Base-by-base conservation (phyloP, 805 yeast genomes). In the Pichia kluyveri region DNA sequence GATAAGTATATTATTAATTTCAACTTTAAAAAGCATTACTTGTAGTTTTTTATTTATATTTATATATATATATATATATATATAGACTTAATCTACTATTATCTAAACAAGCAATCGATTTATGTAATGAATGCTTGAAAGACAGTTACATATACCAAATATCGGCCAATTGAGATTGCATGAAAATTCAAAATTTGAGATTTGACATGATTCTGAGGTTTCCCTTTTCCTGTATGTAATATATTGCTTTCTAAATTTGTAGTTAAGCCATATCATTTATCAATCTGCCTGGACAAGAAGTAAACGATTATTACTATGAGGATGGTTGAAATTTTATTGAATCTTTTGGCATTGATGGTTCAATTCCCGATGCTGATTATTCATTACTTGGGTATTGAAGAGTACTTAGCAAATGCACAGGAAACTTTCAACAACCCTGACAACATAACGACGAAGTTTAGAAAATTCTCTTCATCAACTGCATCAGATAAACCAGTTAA, bases 1-100 rank as follows among this genome's bases (percentile, higher is more conserved):
- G 68, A 64, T 48, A 61, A 61, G 44, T 58, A 55, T 19, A 59
- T 62, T 42, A 60, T 65, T 36, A 60, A 61, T 43, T 60, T 59
- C 46, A 55, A 55, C 37, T 62, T 64, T 49, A 61, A 53, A 38
- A 61, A 62, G 52, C 61, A 61, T 47, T 53, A 54, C 43, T 32
- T 42, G 10, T 51, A 37, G 32, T 2, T 10, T 9, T 23, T 26
- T 38, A 30, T 2, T 30, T 30, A 30, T 8, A 8, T 28, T 28
- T 28, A 28, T 28, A 10, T 28, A 28, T 28, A n/a, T n/a, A n/a
- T n/a, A n/a, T n/a, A n/a, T n/a, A n/a, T n/a, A n/a, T 19, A 19
- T 19, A 19, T 3, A 19, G 23, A 19, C 23, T 19, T 19, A 19
- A 19, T 19, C 23, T 19, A 19, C 23, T 4, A 19, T 19, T 19